Evolutionary conservation across 208 protist species (phyloP), one percentile per base, ranked within the genome.

Genomic region (Leishmania braziliensis): DNA sequence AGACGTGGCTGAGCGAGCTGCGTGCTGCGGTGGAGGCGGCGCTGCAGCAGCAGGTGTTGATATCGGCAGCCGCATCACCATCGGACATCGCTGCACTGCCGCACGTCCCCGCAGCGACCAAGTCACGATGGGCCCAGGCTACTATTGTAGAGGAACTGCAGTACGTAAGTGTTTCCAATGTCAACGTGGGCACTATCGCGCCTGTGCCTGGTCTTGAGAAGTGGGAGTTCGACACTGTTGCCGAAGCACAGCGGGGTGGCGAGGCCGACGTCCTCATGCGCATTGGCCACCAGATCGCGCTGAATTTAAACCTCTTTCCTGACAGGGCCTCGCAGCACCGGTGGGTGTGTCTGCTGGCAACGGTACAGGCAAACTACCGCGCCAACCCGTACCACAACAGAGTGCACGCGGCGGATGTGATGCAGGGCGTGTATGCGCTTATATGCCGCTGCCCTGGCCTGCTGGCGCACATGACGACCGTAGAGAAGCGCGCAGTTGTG

Each of bases 381-480:
- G 68, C 82, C 56, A 94, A 95, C 69, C 89, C 90, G 39, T 96
- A 96, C 78, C 95, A 97, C 85, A 95, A 95, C 80, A 82, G 85
- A 23, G 72, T 88, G 36, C 93, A 95, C 77, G 95, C 93, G 9
- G 92, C 95, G 2, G 93, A 95, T 78, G 91, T 96, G 20, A 54
- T 95, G 46, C 95, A 96, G 71, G 88, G 89, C 33, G 75, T 88
- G 43, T 87, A 86, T 78, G 66, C 86, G n/a, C 82, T 97, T 26
- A 83, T 93, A 36, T 82, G 80, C 54, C 8, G 51, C 23, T 86
- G 80, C 60, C 84, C 83, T 1, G 78, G 76, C 1, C 85, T 93
- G 18, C 69, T 97, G 12, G 48, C 39, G 43, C 56, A 85, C 75
- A 83, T 95, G 87, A 94, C 90, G 33, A 73, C 56, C 10, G 16